A percentile compares a stretch with the other conserved stretches of the same genome.
These are phyloP conservation scores for Jaenimonas drosophilae DNA, from an alignment of 208 protist genomes.

Conservation along the genomic window DNA sequence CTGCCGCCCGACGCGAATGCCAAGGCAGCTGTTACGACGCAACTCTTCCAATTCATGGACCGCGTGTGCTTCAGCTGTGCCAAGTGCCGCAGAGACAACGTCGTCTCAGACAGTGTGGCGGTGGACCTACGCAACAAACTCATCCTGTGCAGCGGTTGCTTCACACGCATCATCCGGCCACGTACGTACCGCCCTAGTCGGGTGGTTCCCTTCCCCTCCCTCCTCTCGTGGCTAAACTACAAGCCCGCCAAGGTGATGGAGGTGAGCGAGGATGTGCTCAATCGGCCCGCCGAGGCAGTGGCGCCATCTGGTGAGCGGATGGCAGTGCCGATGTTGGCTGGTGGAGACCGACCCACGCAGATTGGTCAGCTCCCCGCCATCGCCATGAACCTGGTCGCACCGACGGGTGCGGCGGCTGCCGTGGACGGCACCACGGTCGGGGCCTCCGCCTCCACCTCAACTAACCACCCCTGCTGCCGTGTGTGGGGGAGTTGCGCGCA, in stretches of 20 bases:
- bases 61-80: slow-evolving; percentile 59
- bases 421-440: neutral
- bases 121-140: slow-evolving; percentile 53
- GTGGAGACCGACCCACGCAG: slow-evolving; percentile 27
- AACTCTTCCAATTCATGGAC: slow-evolving; percentile 60
- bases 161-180: slow-evolving; percentile 64
- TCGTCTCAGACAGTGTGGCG: slow-evolving; percentile 59
- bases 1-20: slow-evolving; percentile 63
- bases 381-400: slow-evolving; percentile 41
- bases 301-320: slow-evolving; percentile 66
- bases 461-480: slow-evolving; percentile 56
- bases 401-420: neutral
- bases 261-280: slow-evolving; percentile 54
- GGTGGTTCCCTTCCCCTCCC: slow-evolving; percentile 72
- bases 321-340: slow-evolving; percentile 21
- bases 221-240: slow-evolving; percentile 81
- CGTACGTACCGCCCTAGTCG: slow-evolving; percentile 60
- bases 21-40: slow-evolving; percentile 34
- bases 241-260: slow-evolving; percentile 46
- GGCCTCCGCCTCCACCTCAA: neutral
- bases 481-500: slow-evolving; percentile 68
- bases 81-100: slow-evolving; percentile 70
- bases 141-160: slow-evolving; percentile 62
- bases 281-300: slow-evolving; percentile 68
- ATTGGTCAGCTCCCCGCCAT: slow-evolving; percentile 54